Conservation (phyloP, 768 basidiomycete species). For the Mycena vulgaris region DNA sequence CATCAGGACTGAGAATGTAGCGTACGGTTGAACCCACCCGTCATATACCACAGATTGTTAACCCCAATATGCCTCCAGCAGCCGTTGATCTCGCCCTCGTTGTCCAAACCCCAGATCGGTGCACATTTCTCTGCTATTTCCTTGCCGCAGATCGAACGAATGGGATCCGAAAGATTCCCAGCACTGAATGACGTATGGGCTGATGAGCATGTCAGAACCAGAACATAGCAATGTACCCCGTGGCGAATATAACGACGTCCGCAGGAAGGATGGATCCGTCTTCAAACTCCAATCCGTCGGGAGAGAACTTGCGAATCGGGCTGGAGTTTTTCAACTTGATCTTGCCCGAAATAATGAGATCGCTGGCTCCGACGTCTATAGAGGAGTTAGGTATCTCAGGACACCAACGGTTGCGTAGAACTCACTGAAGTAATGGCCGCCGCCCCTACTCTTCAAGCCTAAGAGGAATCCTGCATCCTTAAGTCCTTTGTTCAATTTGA, state of each 20-base stretch:
- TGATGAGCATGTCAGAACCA: not conserved
- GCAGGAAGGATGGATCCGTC: slow-evolving; percentile 61
- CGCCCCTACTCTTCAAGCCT: slow-evolving; percentile 62
- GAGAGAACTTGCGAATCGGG: slow-evolving; percentile 57
- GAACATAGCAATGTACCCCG: slow-evolving; percentile 59
- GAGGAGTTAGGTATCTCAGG: too few species aligned
- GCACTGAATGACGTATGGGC: slow-evolving; percentile 49
- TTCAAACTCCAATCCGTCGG: slow-evolving; percentile 60
- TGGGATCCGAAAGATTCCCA: slow-evolving; percentile 55
- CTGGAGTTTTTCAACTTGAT: slow-evolving; percentile 79
- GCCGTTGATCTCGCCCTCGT: slow-evolving; percentile 73
- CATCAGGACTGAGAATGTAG: too few species aligned
- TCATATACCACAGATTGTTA: not conserved
- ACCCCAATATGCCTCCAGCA: slow-evolving; percentile 67
- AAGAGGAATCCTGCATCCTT: slow-evolving; percentile 68
- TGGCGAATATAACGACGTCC: slow-evolving; percentile 72
- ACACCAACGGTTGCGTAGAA: not conserved
- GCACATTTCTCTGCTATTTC: slow-evolving; percentile 58
- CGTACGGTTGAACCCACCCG: too few species aligned
- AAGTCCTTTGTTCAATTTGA: slow-evolving; percentile 65
- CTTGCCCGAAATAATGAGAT: slow-evolving; percentile 75
- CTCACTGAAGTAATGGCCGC: slow-evolving; percentile 79
- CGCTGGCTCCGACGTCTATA: slow-evolving; percentile 69
- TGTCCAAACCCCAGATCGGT: slow-evolving; percentile 73
- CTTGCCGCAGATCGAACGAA: slow-evolving; percentile 61